Base-by-base conservation (phyloP, 163 green algal species). In the Trebouxia gelatinosa region DNA sequence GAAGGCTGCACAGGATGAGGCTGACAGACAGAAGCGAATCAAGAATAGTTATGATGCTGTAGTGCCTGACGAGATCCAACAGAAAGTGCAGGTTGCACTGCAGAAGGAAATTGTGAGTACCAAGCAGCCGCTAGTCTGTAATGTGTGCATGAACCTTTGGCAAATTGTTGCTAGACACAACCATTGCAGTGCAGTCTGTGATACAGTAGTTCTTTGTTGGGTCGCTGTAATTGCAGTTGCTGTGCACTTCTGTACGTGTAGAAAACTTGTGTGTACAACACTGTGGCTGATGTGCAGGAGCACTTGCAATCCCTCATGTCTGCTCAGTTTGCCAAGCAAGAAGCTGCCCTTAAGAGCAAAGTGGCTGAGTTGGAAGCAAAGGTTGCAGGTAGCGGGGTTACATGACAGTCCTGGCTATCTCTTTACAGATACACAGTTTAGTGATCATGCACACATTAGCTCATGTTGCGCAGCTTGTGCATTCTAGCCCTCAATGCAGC, bases 11-110 rank as follows among this genome's bases (percentile, higher is more conserved):
- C 67, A 77, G 37, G 79, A 87, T 3, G 81, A 64, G 7, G 79
- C 57, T 2, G 88, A 81, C 46, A 74, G 83, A 1, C 75, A 87
- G 77, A 65, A 68, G 21, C 75, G 50, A 13, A 61, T 93, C 19
- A 74, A 85, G 21, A 83, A 86, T 37, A 87, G 88, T 65, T 93
- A 91, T 67, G 83, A 87, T 57, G 81, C 78, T 23, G 77, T 82
- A 17, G 85, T 94, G 17, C 88, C 88, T 9, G 90, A 93, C 32
- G 90, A 92, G 59, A 78, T 94, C 54, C 74, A 84, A 39, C 82
- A 84, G 23, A 82, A 83, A 23, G 90, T 94, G 72, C 29, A 79
- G 57, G 71, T 61, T 37, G 88, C 82, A 4, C 31, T 94, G 34
- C 80, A 86, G 61, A 59, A 70, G 32, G 86, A 92, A 74, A 58